Evolutionary conservation across 192 early-diverging fungal species (phyloP).

Genomic region (Linnemannia elongata): DNA sequence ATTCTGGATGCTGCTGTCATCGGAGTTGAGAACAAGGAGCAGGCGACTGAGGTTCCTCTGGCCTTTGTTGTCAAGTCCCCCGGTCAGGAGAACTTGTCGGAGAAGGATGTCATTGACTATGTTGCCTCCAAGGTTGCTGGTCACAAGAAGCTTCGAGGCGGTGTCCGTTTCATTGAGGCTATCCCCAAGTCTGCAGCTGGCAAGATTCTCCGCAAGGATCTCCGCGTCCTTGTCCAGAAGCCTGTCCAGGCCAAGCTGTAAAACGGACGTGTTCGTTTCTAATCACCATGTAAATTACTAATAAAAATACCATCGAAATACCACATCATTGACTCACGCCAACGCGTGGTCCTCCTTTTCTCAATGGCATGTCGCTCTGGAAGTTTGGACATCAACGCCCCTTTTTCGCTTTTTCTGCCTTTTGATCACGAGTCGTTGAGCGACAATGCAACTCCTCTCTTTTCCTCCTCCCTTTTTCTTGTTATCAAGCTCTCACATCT

Average conservation of each 20-base stretch:
- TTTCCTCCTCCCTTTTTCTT: background rate
- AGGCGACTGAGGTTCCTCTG: constrained; percentile 82
- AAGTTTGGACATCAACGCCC: background rate
- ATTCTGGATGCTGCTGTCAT: constrained; percentile 82
- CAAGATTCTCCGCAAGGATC: constrained; percentile 85
- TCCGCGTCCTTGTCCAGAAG: constrained; percentile 57
- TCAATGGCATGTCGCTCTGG: background rate
- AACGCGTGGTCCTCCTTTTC: background rate
- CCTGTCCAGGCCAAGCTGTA: constrained; percentile 40
- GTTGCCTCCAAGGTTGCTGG: constrained; percentile 73
- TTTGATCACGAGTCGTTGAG: background rate
- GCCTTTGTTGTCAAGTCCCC: constrained; percentile 81
- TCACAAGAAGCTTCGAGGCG: constrained; percentile 87
- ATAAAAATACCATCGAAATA: background rate
- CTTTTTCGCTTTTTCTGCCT: background rate
- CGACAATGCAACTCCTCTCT: background rate
- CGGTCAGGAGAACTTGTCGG: constrained; percentile 51
- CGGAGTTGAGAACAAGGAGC: constrained; percentile 71
- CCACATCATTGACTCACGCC: background rate
- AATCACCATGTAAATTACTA: constrained; percentile 2
- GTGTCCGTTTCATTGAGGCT: constrained; percentile 75
- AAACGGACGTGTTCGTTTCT: background rate
- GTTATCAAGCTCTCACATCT: no score
- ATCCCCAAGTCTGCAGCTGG: constrained; percentile 86
- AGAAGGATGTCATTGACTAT: constrained; percentile 65